Evolutionary conservation across 2,329 filamentous ascomycete genomes (phyloP), one percentile per base, ranked within the genome.

Genomic region (Scytalidium sp.): DNA sequence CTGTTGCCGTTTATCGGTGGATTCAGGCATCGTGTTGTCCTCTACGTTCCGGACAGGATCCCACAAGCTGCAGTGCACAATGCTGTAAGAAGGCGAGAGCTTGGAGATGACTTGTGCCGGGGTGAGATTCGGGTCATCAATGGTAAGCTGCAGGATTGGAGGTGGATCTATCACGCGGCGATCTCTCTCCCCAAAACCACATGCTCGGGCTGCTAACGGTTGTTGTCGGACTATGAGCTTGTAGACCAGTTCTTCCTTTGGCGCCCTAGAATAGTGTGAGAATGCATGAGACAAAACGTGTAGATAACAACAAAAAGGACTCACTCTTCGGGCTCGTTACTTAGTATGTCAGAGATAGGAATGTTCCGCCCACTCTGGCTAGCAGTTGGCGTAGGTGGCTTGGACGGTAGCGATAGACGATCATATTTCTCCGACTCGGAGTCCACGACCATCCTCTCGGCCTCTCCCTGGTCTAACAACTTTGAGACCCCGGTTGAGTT

Each of bases 101-200:
- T 73, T 72, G 2, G 64, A 62, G 32, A 61, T 66, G 15, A 75
- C 69, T 55, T 89, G 83, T 42, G 82, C 78, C 41, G 73, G 71
- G 13, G 71, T 75, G 29, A 70, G 32, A 77, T 64, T 72, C 1
- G 79, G 74, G 53, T 85, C 79, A 46, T 82, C 80, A 49, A 90
- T 80, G 22, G 75, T 73, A 43, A 93, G 78, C 63, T 93, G 84
- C 19, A 94, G 80, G 61, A 94, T 93, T 13, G 89, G 89, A 2
- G 89, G 89, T 39, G 89, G 89, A 62, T 94, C 89, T 55, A 94
- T 88, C 15, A 91, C 88, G 54, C 89, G 80, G 36, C 89, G 81
- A 63, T 94, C 89, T 56, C 88, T 78, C 67, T 93, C 89, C 52
- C 89, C 89, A 64, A 91, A 93, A 1, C 89, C 89, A 61, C 89